Evolutionary conservation across 1,284 basidiomycete genomes (phyloP), one percentile per base, ranked within the genome.

Genomic region (Cystobasidiaceae sp.): DNA sequence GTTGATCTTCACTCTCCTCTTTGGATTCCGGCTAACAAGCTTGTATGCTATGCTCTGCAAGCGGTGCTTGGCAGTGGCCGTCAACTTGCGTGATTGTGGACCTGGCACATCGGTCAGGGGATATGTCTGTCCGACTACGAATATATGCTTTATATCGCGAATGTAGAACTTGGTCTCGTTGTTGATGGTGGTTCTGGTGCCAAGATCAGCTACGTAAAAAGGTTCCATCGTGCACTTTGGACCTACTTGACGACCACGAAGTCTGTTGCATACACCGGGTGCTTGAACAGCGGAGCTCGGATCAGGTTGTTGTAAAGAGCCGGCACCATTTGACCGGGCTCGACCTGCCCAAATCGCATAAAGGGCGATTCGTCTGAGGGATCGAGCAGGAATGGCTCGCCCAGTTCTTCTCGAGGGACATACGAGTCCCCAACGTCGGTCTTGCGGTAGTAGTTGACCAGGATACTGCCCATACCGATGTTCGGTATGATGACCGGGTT

Each of bases 381-480:
- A 74, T 98, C 93, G 33, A 99, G 84, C 52, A 99, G 87, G 73
- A 97, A 94, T 0, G 94, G 92, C 71, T 96, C 90, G 37, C 96
- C 94, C 49, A 97, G 84, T 68, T 97, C 93, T 69, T 88, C 90
- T 80, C 92, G 93, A 6, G 94, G 94, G 68, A 97, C 84, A 75
- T 89, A 83, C 54, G 96, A 91, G 74, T 99, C 94, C 73, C 90
- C 90, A 69, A 93, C 90, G 69, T 88, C 86, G 77, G 89, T 92
- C 79, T 98, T 98, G 49, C 96, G 86, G 78, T 98, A 99, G 77
- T 99, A 99, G 75, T 98, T 99, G 69, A 98, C 96, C 41, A 99
- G 82, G 28, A 92, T 86, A 71, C 89, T 94, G 8, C 94, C 94
- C 94, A 98, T 98, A 28, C 94, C 96, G 73, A 96, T 90, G 73